Evolutionary conservation across 768 basidiomycete genomes (phyloP).

Genomic region (Mycena floridula): DNA sequence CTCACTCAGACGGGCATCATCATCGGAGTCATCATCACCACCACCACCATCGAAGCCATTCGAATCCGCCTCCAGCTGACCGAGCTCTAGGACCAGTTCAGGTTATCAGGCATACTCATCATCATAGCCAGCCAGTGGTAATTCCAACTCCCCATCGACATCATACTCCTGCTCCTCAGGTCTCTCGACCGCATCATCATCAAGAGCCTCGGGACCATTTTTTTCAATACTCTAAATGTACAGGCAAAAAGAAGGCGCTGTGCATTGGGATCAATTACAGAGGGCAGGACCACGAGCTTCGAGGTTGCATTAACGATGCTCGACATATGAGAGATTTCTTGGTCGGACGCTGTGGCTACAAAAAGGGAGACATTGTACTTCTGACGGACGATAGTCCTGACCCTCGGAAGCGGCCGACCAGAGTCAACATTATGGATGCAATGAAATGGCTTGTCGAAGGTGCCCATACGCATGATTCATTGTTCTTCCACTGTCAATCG

Average conservation of each 20-base stretch:
- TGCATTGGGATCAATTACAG: conserved; percentile 73
- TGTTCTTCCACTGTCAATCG: conserved; percentile 69
- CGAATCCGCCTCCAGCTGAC: conserved; percentile 2
- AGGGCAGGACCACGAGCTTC: conserved; percentile 56
- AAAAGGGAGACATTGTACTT: conserved; percentile 56
- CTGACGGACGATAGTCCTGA: conserved; percentile 57
- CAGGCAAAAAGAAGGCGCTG: conserved; percentile 16
- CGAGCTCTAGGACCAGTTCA: neutral
- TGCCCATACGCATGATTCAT: conserved; percentile 63
- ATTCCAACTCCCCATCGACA: neutral
- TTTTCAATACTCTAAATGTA: conserved; percentile 17
- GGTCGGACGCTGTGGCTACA: conserved; percentile 46
- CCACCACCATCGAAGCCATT: conserved; percentile 1
- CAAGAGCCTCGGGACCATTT: too few relatives aligned
- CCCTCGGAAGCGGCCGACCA: conserved; percentile 35
- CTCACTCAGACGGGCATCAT: neutral
- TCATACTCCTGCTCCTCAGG: too few relatives aligned
- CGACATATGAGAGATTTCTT: conserved; percentile 64
- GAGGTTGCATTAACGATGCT: conserved; percentile 81
- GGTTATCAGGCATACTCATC: neutral
- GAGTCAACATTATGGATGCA: conserved; percentile 39
- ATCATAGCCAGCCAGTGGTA: neutral
- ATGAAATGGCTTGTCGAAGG: conserved; percentile 61
- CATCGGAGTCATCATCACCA: conserved; percentile 4
- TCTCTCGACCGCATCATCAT: too few relatives aligned